These are phyloP conservation scores for Saccharomyces hybrid DNA, from an alignment of 1,139 yeast species.

Conservation along the genomic window DNA sequence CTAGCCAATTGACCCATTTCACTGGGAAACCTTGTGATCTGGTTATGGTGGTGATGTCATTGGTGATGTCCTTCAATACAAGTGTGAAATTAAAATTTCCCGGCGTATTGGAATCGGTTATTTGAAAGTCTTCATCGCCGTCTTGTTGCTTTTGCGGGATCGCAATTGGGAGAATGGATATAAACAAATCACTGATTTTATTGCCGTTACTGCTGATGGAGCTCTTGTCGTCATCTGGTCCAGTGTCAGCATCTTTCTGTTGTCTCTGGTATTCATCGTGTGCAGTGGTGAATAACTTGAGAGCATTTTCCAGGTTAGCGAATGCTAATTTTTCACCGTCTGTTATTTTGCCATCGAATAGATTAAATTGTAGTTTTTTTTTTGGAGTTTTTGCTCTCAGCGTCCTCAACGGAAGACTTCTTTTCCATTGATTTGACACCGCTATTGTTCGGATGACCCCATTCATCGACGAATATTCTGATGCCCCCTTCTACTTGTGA, in stretches of 20 bases:
- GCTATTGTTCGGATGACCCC: conserved; percentile 28
- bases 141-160: conserved; percentile 26
- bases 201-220: conserved; percentile 45
- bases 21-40: conserved; percentile 86
- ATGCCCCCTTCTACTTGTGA: conserved; percentile 86
- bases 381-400: conserved; percentile 20
- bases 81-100: conserved; percentile 59
- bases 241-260: conserved; percentile 22
- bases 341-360: conserved; percentile 66
- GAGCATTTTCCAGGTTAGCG: conserved; percentile 75
- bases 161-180: conserved; percentile 63
- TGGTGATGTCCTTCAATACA: conserved; percentile 68
- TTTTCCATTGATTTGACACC: conserved; percentile 10
- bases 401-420: conserved; percentile 18
- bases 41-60: conserved; percentile 62
- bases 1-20: conserved; percentile 84
- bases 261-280: conserved; percentile 29
- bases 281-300: conserved; percentile 40
- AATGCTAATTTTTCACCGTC: conserved; percentile 87
- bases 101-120: conserved; percentile 35
- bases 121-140: conserved; percentile 31
- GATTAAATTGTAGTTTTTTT: conserved; percentile 46
- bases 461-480: conserved; percentile 45
- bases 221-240: conserved; percentile 11
- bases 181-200: conserved; percentile 55